Evolutionary conservation across 495 filamentous ascomycete genomes (phyloP), one percentile per base, ranked within the genome.

Genomic region (Trichocladium antarcticum): DNA sequence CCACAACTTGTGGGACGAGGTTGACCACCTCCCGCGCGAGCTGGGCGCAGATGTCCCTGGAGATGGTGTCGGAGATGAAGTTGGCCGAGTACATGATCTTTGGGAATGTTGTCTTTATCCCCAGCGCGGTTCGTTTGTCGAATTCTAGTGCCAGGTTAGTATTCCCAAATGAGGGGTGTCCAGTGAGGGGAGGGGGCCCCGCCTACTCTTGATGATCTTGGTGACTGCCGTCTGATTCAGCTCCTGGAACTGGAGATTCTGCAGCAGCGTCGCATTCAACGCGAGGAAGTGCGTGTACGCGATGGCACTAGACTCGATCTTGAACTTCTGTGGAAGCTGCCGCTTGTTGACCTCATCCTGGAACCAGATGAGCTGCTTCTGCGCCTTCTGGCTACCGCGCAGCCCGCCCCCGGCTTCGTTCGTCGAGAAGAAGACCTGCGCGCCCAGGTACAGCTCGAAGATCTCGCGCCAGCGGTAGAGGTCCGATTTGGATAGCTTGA

Each of bases 121-220:
- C 75, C 29, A 89, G 68, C 2, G 78, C 74, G 4, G 84, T 89
- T 38, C 79, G 76, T 62, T 89, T 89, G 63, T 87, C 83, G 60
- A 88, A 89, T 68, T 89, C 82, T 85, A 19, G 11, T 11, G 5
- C n/a, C 20, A 20, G 28, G 37, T 42, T 36, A 51, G 37, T 37
- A n/a, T 8, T 1, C 28, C 17, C 1, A 6, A 8, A 21, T 17
- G 22, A 9, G 32, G 16, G 37, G 46, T 32, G 2, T 11, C 12
- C 4, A 12, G 9, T 3, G 11, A 19, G 5, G 27, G 28, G 47
- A 7, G 17, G 22, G 11, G 8, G 14, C 60, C 73, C n/a, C n/a
- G n/a, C n/a, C 54, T 60, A 83, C 82, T 89, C 64, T 89, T 89
- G 55, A 89, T 68, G 22, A 89, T 89, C 63, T 89, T 89, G 16